Evolutionary conservation across 805 yeast genomes (phyloP), one percentile per base, ranked within the genome.

Genomic region (Candida boleticola): DNA sequence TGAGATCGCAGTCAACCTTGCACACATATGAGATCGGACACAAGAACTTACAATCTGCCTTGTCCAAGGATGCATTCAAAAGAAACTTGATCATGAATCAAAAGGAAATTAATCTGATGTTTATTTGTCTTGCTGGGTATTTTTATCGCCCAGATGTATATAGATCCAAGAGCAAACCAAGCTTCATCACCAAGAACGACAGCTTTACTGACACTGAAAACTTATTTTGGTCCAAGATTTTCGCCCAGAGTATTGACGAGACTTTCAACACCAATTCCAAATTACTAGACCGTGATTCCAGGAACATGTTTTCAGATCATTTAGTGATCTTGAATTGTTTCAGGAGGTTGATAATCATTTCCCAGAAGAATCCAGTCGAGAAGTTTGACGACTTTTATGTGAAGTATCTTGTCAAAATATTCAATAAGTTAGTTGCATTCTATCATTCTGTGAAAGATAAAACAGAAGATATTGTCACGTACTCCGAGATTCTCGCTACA

Each of bases 1-100:
- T 77, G 36, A 65, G 87, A 49, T 78, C 85, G 2, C 70, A 73
- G 17, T 66, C 76, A 47, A 74, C 86, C 11, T 71, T 83, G 44
- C 64, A 74, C 23, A 54, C 78, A 18, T 67, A 68, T 38, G 59
- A 61, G 16, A 61, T 77, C 17, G 84, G 83, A 0, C 53, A 71
- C 13, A 56, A 59, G 23, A 80, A 79, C 52, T 62, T 81, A 46
- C 52, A 68, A 3, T 61, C 62, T 52, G 34, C 63, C 55, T 32
- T 69, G 57, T 39, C 71, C 50, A 55, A 62, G 55, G 48, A 69
- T 57, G 46, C 66, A 66, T 63, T 63, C 55, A 43, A 53, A 38
- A 40, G 58, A 9, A 54, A 56, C 5, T 50, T 58, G 20, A 43
- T 38, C 50, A 6, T 52, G 38, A 5, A 13, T 34, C 26, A 36